Percentiles rank a stretch among this genome's conserved stretches.
Conservation (phyloP, 2,329 filamentous ascomycete genomes). For the Annulohypoxylon truncatum region DNA sequence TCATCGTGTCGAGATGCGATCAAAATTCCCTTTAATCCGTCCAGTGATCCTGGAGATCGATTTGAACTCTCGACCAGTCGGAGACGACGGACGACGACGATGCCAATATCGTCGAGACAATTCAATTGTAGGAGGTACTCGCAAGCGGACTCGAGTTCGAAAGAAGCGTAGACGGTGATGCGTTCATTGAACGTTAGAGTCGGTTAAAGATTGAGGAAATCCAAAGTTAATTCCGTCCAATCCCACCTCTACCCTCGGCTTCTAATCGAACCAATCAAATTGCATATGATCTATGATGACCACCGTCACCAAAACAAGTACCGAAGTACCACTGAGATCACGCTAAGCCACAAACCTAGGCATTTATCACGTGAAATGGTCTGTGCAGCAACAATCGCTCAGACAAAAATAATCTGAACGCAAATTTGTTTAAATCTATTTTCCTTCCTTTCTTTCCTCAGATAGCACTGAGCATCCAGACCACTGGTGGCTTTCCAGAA, state of each 20-base stretch:
- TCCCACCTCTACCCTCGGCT: conserved; percentile 41
- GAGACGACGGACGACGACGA: neutral
- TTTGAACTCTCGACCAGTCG: neutral
- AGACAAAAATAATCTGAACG: conserved; percentile 13
- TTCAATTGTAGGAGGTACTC: neutral
- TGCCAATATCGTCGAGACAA: neutral
- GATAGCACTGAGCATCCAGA: conserved; percentile 64
- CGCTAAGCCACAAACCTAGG: neutral
- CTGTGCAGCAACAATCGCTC: conserved; percentile 36
- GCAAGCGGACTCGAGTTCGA: conserved; percentile 5
- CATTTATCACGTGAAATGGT: conserved; percentile 38
- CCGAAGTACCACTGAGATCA: conserved; percentile 10
- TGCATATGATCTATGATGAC: conserved; percentile 28
- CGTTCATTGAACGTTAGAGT: conserved; percentile 42
- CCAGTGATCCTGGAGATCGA: neutral
- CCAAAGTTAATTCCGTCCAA: conserved; percentile 24
- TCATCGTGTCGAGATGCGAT: conserved; percentile 56
- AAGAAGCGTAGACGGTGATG: conserved; percentile 31
- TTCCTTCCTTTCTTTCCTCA: conserved; percentile 54
- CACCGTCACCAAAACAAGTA: conserved; percentile 25
- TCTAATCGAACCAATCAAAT: conserved; percentile 32
- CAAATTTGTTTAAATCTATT: conserved; percentile 14
- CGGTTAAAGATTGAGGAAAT: conserved; percentile 28
- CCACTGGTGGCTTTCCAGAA: conserved; percentile 38
- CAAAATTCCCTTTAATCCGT: conserved; percentile 8